These are phyloP conservation scores for Glebionis coronaria DNA, from an alignment of 129 eudicot species.

Conservation along the genomic window DNA sequence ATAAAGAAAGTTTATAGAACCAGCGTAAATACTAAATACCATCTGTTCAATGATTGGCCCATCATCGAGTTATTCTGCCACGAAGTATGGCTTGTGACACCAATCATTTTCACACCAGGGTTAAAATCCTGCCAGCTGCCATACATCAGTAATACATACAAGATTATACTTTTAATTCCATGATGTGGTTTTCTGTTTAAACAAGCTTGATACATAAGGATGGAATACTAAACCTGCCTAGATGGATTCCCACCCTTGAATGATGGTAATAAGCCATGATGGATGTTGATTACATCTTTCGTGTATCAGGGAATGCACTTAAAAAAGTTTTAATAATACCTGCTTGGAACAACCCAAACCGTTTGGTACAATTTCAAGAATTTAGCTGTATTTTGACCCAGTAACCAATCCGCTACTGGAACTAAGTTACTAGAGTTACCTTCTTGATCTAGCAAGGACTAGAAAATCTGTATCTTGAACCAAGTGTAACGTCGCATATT, in stretches of 20 bases:
- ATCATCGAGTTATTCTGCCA: constrained; percentile 80
- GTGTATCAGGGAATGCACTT: constrained; percentile 55
- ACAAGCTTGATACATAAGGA: not conserved
- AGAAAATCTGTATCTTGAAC: constrained; percentile 90
- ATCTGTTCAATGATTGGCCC: constrained; percentile 97
- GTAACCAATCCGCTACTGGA: not conserved
- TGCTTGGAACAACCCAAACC: constrained; percentile 25
- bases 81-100: constrained; percentile 96
- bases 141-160: constrained; percentile 2
- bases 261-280: constrained; percentile 95
- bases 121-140: constrained; percentile 74
- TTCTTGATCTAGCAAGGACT: constrained; percentile 97
- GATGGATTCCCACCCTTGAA: constrained; percentile 92
- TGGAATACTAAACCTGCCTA: constrained; percentile 52
- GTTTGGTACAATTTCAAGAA: not conserved
- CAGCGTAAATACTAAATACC: constrained; percentile 53
- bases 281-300: constrained; percentile 84
- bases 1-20: constrained; percentile 2
- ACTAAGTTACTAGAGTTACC: constrained; percentile 42
- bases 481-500: no score
- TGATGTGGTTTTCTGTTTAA: constrained; percentile 4
- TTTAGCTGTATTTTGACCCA: not conserved
- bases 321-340: constrained; percentile 66
- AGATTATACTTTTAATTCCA: not conserved
- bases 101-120: constrained; percentile 90